A percentile compares a stretch with the other conserved stretches of the same genome.
These are phyloP conservation scores for Wickerhamomyces rabaulensis DNA, from an alignment of 805 yeast species.

Conservation along the genomic window DNA sequence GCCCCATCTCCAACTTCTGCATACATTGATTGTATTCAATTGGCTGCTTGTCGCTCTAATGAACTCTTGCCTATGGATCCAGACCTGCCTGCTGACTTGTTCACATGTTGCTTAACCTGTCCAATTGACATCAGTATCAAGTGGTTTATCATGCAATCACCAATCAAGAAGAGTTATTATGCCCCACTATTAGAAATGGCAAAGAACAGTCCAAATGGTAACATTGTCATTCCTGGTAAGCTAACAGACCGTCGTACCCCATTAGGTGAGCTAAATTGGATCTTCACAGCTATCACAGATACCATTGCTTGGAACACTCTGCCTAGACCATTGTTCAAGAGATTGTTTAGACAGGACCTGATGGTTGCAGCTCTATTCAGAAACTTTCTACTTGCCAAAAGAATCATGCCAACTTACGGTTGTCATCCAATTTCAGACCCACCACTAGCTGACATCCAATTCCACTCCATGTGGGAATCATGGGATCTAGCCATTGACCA, in stretches of 20 bases:
- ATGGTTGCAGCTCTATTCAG: slow-evolving; percentile 96
- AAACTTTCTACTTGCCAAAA: slow-evolving; percentile 84
- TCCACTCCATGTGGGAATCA: slow-evolving; percentile 94
- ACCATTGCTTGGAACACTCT: slow-evolving; percentile 96
- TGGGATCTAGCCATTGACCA: slow-evolving; percentile 98
- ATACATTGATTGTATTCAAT: slow-evolving; percentile 82
- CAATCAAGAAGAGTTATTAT: slow-evolving; percentile 43
- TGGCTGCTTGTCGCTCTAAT: slow-evolving; percentile 86
- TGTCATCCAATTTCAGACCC: slow-evolving; percentile 96
- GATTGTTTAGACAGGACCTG: slow-evolving; percentile 88
- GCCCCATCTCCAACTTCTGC: slow-evolving; percentile 40
- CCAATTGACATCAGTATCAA: slow-evolving; percentile 92
- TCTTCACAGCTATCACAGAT: slow-evolving; percentile 95
- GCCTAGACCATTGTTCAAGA: slow-evolving; percentile 82
- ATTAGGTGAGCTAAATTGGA: slow-evolving; percentile 94
- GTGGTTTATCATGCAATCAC: slow-evolving; percentile 86
- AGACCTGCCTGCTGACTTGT: slow-evolving; percentile 90
- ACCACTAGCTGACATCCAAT: slow-evolving; percentile 76
- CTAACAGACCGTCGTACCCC: slow-evolving; percentile 93
- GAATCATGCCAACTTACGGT: slow-evolving; percentile 88
- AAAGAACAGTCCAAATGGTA: slow-evolving; percentile 29
- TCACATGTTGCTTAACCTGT: slow-evolving; percentile 91
- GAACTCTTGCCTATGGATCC: slow-evolving; percentile 92
- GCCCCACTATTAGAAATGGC: slow-evolving; percentile 32
- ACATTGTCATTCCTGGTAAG: slow-evolving; percentile 78